Base-by-base conservation (phyloP, 139 green algal genomes). In the Haematococcus lacustris region DNA sequence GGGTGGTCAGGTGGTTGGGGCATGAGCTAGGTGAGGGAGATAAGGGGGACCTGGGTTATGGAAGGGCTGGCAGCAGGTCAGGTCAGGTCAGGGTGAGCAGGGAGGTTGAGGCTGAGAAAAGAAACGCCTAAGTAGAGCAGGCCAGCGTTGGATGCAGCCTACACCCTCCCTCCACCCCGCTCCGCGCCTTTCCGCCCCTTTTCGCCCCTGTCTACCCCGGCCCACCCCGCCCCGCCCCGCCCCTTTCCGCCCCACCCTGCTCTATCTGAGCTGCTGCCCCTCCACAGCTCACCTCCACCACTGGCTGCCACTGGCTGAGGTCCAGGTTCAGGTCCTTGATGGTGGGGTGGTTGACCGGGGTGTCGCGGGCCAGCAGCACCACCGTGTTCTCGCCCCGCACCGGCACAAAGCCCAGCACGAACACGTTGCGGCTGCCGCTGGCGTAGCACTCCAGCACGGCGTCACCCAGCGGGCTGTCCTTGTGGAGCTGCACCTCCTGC, bases 371-470 rank as follows among this genome's bases (percentile, higher is more conserved):
- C 63, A 98, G 85, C 76, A 99, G 88, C 74, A 98, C 94, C 40
- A 98, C 92, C 30, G 88, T 92, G 78, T 90, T 90, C 41, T 96
- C 89, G 32, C 80, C 81, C 33, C 87, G 87, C 1, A 96, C 88
- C 5, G 93, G 88, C 65, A 99, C 91, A 85, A 97, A 99, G 25
- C 95, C 95, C 32, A 99, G 86, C 57, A 90, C 84, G 81, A 99
- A 99, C 3, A 96, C 83, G 82, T 99, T 99, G 59, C 91, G 83
- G 26, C 73, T 88, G 57, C 91, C 94, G 41, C 80, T 91, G 70
- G 89, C 86, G 80, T 98, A 99, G 86, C 95, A 99, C 86, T 98
- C 95, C 28, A 98, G 85, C 62, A 97, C 78, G 2, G 91, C 91
- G 9, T 98, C 93, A 0, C 94, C 95, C 35, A 99, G 86, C 1